Base-by-base conservation (phyloP, 1,139 yeast genomes). In the Suhomyces yuchorum region DNA sequence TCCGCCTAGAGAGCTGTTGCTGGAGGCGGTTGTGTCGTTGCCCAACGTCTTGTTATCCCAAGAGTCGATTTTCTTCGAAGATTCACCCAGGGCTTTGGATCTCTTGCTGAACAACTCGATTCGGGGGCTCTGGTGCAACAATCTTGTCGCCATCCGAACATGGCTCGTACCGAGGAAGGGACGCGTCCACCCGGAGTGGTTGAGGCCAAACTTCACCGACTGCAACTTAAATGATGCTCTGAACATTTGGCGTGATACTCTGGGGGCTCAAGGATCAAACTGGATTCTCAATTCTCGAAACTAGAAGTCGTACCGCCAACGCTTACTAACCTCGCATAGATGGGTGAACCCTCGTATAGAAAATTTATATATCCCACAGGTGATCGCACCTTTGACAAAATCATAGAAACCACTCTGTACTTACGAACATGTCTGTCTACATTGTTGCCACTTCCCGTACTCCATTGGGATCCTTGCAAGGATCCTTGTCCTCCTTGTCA, bases 381-480 rank as follows among this genome's bases (percentile, higher is more conserved):
- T 36, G 41, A 39, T 32, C 43, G 40, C 47, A 36, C 43, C 23
- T 12, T 9, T 12, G 28, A 28, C 26, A 39, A 28, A 39, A 15
- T 26, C 36, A 26, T 14, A 33, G 23, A n/a, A 19, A 23, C n/a
- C 20, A 43, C 38, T 43, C 17, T 43, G n/a, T 30, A 22, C 32
- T 19, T 33, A 18, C 37, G 15, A 30, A 9, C 38, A 47, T 47
- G 48, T 43, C 84, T 57, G 99, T 91, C 37, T 93, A 91, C 71
- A 90, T 93, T 66, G 98, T 91, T 50, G 74, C 97, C 33, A 79
- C 90, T 42, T 83, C 97, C 44, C 87, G 99, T 78, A 93, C 99
- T 20, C 99, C 99, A 60, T 81, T 92, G 59, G 98, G 98, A 40
- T 84, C 96, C 19, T 87, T 93, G 75, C 93, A 88, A 68, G 97